phyloP scores from a whole-genome alignment of 2,329 filamentous ascomycete genomes.

The Sporothrix brasiliensis region DNA sequence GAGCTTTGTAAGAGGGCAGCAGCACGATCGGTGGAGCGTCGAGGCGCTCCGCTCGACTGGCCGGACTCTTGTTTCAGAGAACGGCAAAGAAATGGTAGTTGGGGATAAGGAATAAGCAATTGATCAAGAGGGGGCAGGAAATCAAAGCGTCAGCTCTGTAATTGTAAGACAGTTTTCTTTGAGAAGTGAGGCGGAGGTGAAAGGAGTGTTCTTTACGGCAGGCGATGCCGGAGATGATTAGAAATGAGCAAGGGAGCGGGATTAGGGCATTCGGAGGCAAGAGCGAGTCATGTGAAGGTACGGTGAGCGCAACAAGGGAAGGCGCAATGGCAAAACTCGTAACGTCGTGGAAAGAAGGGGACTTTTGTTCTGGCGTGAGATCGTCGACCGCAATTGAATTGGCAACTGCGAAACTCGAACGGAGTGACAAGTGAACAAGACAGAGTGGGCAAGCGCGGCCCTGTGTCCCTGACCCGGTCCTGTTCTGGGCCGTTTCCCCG shows the following conservation, averaged over 20 bases:
- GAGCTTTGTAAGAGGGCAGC: constrained; percentile 30
- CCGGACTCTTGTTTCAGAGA: constrained; percentile 2
- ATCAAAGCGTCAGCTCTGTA: neutral
- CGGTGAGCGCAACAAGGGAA: neutral
- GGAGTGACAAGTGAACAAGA: constrained; percentile 1
- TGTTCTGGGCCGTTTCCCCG: constrained; percentile 8
- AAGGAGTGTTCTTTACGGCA: neutral
- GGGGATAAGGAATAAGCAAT: constrained; percentile 7
- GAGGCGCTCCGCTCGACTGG: constrained; percentile 1
- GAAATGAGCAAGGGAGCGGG: constrained; percentile 6
- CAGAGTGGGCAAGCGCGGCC: constrained; percentile 16
- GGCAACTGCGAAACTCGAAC: neutral
- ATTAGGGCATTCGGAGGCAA: neutral
- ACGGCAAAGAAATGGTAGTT: constrained; percentile 7
- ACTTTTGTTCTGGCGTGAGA: neutral
- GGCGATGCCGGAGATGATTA: constrained; percentile 11
- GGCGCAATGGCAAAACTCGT: constrained; percentile 2
- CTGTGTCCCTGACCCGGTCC: constrained; percentile 10
- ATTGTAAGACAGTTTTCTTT: neutral
- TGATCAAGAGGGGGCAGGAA: neutral
- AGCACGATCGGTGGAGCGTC: neutral
- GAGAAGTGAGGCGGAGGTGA: constrained; percentile 4
- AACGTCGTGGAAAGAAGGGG: neutral
- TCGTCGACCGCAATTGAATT: constrained; percentile 14
- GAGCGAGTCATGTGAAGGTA: neutral